These are phyloP conservation scores for Sporothrix curviconia DNA, from an alignment of 2,329 filamentous ascomycete genomes.

Conservation along the genomic window DNA sequence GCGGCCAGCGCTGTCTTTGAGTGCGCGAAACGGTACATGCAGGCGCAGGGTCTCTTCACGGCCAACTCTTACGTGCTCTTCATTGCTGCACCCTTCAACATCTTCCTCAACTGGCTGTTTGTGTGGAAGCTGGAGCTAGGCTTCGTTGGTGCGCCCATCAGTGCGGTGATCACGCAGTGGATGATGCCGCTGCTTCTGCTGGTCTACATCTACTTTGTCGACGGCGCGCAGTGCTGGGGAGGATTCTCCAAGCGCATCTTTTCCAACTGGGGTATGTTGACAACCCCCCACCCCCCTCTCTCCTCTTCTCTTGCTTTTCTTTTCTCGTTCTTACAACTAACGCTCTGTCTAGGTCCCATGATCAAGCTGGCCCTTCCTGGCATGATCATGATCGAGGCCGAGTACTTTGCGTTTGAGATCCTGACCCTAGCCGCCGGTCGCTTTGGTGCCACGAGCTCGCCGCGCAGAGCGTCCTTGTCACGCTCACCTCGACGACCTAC, in stretches of 20 bases:
- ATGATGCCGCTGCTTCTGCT: slow-evolving; percentile 67
- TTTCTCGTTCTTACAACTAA: too few relatives aligned
- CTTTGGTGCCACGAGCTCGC: slow-evolving; percentile 75
- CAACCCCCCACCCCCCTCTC: slow-evolving; percentile 52
- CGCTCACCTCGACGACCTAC: slow-evolving; percentile 72
- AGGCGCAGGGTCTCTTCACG: slow-evolving; percentile 76
- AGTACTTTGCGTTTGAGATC: slow-evolving; percentile 89
- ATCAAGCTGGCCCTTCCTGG: slow-evolving; percentile 80
- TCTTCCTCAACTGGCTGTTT: slow-evolving; percentile 70
- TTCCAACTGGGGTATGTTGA: slow-evolving; percentile 67
- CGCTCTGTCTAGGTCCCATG: too few relatives aligned
- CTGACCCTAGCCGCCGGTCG: slow-evolving; percentile 76
- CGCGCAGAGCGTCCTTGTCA: slow-evolving; percentile 79
- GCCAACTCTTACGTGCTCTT: slow-evolving; percentile 72
- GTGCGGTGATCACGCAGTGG: slow-evolving; percentile 68
- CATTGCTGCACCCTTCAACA: slow-evolving; percentile 69
- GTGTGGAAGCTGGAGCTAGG: slow-evolving; percentile 65
- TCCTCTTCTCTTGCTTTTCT: not conserved
- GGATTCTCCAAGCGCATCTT: slow-evolving; percentile 66
- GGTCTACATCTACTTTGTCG: slow-evolving; percentile 65
- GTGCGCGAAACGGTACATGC: slow-evolving; percentile 70
- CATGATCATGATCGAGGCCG: slow-evolving; percentile 88
- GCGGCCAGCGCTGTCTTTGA: slow-evolving; percentile 71
- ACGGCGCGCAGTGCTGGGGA: slow-evolving; percentile 72
- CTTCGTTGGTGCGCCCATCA: slow-evolving; percentile 72